Conservation (phyloP, 768 basidiomycete genomes). For the Hemileccinum rubropunctum region DNA sequence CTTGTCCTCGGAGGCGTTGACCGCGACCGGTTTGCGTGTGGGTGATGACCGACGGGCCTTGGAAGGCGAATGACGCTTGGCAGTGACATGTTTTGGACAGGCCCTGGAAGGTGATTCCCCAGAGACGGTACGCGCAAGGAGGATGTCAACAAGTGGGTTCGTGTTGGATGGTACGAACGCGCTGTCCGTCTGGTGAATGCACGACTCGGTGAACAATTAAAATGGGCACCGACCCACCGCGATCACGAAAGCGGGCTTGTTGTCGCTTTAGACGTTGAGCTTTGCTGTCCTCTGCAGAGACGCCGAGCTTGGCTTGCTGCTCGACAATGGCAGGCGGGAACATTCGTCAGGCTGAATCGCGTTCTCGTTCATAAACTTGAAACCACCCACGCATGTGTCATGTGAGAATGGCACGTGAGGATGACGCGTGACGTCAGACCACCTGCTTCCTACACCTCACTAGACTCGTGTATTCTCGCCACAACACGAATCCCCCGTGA, state of each 20-base stretch:
- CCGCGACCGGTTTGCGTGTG: neutral
- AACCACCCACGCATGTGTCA: no score
- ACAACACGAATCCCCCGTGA: no score
- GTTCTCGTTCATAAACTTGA: no score
- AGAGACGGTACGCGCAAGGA: constrained; percentile 48
- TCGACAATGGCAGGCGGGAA: constrained; percentile 5
- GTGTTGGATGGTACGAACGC: constrained; percentile 51
- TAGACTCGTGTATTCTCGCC: no score
- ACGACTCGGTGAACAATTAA: neutral
- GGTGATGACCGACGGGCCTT: constrained; percentile 3
- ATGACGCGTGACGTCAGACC: no score
- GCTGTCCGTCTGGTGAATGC: constrained; percentile 27
- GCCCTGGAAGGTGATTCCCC: constrained; percentile 46
- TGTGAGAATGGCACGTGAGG: no score
- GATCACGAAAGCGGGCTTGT: constrained; percentile 65
- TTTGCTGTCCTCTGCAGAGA: constrained; percentile 56
- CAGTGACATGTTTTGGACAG: neutral
- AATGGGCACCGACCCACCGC: constrained; percentile 51
- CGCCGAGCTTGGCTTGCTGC: constrained; percentile 25
- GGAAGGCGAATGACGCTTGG: constrained; percentile 1
- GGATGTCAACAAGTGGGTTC: constrained; percentile 50
- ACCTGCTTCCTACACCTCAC: no score
- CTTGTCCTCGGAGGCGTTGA: neutral
- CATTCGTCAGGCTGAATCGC: no score
- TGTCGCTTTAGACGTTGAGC: constrained; percentile 58